A percentile compares a stretch with the other conserved stretches of the same genome.
Evolutionary conservation across 176 grass and related monocot species (phyloP).

Genomic region (Lolium rigidum): DNA sequence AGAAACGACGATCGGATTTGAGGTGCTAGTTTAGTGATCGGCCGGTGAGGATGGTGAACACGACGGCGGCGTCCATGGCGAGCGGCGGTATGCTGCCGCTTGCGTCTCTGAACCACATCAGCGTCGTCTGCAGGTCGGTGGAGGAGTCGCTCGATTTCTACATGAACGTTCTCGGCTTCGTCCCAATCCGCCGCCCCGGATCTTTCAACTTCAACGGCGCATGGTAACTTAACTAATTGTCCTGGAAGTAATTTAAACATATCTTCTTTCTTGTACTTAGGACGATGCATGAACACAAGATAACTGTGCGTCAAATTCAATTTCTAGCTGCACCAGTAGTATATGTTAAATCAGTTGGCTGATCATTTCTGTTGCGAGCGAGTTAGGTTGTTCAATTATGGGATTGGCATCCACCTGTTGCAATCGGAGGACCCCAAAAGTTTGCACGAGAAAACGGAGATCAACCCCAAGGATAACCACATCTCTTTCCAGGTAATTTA

Average conservation of each 20-base stretch:
- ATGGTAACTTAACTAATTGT: conserved; percentile 43
- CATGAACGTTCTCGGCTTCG: conserved; percentile 78
- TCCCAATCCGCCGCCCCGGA: conserved; percentile 65
- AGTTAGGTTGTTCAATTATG: conserved; percentile 87
- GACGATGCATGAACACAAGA: neutral
- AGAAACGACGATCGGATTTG: neutral
- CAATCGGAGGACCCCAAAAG: conserved; percentile 61
- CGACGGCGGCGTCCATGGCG: neutral
- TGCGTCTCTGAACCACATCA: conserved; percentile 90
- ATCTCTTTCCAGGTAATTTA: conserved; percentile 86
- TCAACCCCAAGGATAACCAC: conserved; percentile 94
- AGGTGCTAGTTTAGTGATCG: neutral
- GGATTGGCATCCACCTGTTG: conserved; percentile 87
- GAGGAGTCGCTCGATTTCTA: conserved; percentile 78
- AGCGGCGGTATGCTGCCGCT: conserved; percentile 63
- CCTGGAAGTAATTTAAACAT: no score
- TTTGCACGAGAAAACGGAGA: conserved; percentile 68
- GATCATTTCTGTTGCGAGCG: neutral
- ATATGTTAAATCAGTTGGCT: no score
- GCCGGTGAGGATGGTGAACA: conserved; percentile 41
- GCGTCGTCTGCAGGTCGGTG: conserved; percentile 73
- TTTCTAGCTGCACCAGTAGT: neutral
- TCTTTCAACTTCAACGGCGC: conserved; percentile 83
- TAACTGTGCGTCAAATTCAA: neutral
- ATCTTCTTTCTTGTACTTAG: neutral